Conservation (phyloP, 2,329 filamentous ascomycete species). For the Aspergillus spinulosporus region DNA sequence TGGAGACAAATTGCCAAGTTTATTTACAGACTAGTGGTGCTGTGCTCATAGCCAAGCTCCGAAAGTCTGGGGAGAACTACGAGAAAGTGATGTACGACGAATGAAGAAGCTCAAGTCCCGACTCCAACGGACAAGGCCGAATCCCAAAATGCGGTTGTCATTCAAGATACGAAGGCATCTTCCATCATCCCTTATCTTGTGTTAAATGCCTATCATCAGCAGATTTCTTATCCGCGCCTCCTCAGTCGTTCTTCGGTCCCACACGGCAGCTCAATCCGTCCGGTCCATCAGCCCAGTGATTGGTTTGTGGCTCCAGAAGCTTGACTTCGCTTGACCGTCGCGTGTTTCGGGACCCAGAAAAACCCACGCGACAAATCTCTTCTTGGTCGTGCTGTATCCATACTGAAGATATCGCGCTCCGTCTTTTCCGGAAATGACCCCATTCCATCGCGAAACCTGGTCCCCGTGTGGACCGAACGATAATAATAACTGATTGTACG, state of each 20-base stretch:
- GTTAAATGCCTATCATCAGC: slow-evolving; percentile 7
- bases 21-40: background rate
- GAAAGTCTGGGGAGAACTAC: background rate
- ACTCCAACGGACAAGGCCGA: background rate
- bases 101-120: background rate
- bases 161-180: background rate
- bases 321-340: slow-evolving; percentile 9
- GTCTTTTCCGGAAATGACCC: background rate
- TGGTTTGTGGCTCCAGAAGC: background rate
- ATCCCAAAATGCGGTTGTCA: background rate
- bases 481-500: slow-evolving; percentile 4
- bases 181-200: background rate
- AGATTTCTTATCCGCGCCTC: slow-evolving; percentile 6
- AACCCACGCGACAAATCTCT: slow-evolving; percentile 1
- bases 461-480: slow-evolving; percentile 5
- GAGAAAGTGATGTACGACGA: background rate
- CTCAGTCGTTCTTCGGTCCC: slow-evolving; percentile 1
- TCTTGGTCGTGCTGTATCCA: slow-evolving; percentile 6
- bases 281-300: background rate
- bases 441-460: background rate
- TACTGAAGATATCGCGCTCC: slow-evolving; percentile 3
- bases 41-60: background rate
- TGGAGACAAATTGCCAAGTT: background rate
- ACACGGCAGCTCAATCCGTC: slow-evolving; percentile 1
- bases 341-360: slow-evolving; percentile 5